Evolutionary conservation across 768 basidiomycete genomes (phyloP), one percentile per base, ranked within the genome.

Genomic region (Tylopilus sp.): DNA sequence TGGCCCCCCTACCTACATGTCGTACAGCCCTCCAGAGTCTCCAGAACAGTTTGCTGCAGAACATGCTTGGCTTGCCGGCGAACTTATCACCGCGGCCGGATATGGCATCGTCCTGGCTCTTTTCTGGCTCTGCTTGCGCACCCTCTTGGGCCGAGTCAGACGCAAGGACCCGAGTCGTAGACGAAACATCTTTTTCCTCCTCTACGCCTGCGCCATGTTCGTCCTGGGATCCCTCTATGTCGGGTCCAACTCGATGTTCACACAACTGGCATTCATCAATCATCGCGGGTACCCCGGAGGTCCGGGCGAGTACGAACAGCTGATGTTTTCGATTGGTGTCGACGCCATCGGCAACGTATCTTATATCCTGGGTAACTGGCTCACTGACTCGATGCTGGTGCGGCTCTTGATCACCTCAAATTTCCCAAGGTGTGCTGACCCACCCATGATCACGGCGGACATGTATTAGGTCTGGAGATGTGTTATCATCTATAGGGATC

Each of bases 341-440:
- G 67, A 69, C 7, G 56, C 64, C 17, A 45, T 70, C 15, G 45
- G 52, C 3, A 67, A 60, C 21, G 59, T 64, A 2, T 52, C 60
- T 18, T 70, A 58, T 38, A 53, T 70, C 15, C 52, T 70, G 26
- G 56, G 57, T 8, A 65, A 69, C 26, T 67, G 66, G 66, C 50
- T 69, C 21, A 38, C 60, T 5, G 58, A 67, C 42, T 55, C 60
- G 10, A 44, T 67, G 26, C 48, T 67, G 56, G 66, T 69, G 44
- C 36, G 53, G 3, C 8, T 20, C 23, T 4, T 0, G 11, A 35
- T n/a, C n/a, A n/a, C n/a, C n/a, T n/a, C n/a, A n/a, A n/a, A n/a
- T 35, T 45, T 11, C 2, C 36, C 28, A 15, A 45, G 22, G 38
- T 10, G 13, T 25, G 28, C 40, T 46, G 20, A 51, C 15, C 12